phyloP scores from a whole-genome alignment of 805 yeast species.

The Kazachstania taianensis region DNA sequence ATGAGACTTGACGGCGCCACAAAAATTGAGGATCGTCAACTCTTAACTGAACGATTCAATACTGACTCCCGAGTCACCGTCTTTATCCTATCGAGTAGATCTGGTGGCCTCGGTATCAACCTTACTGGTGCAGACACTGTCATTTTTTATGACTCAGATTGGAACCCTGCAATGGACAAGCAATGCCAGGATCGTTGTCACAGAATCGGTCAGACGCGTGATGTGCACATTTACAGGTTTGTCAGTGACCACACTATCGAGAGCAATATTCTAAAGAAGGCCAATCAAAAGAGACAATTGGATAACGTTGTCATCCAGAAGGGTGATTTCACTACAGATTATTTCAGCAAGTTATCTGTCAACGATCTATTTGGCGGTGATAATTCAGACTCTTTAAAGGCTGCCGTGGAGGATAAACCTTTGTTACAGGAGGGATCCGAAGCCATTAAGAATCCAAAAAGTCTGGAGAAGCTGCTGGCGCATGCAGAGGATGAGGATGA shows the following conservation, averaged over 20 bases:
- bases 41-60: slow-evolving; percentile 86
- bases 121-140: slow-evolving; percentile 98
- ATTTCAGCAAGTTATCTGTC: slow-evolving; percentile 78
- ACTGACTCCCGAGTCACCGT: slow-evolving; percentile 78
- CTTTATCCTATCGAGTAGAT: slow-evolving; percentile 86
- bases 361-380: slow-evolving; percentile 66
- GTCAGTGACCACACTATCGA: slow-evolving; percentile 95
- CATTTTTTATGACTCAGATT: slow-evolving; percentile 93
- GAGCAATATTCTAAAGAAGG: slow-evolving; percentile 85
- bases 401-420: slow-evolving; percentile 31
- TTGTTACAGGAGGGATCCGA: slow-evolving; percentile 26
- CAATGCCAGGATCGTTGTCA: slow-evolving; percentile 99
- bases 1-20: slow-evolving; percentile 97
- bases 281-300: slow-evolving; percentile 86
- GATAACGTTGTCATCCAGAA: slow-evolving; percentile 95
- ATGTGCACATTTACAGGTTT: slow-evolving; percentile 92
- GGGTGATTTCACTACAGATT: slow-evolving; percentile 97
- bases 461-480: slow-evolving; percentile 57
- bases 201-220: slow-evolving; percentile 96
- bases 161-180: slow-evolving; percentile 99
- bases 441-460: slow-evolving; percentile 28
- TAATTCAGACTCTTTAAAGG: slow-evolving; percentile 18
- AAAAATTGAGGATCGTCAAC: slow-evolving; percentile 91
- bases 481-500: slow-evolving; percentile 94
- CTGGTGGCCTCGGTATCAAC: slow-evolving; percentile 97